phyloP scores from a whole-genome alignment of 441 rosid species.

The Gossypium gossypioides region DNA sequence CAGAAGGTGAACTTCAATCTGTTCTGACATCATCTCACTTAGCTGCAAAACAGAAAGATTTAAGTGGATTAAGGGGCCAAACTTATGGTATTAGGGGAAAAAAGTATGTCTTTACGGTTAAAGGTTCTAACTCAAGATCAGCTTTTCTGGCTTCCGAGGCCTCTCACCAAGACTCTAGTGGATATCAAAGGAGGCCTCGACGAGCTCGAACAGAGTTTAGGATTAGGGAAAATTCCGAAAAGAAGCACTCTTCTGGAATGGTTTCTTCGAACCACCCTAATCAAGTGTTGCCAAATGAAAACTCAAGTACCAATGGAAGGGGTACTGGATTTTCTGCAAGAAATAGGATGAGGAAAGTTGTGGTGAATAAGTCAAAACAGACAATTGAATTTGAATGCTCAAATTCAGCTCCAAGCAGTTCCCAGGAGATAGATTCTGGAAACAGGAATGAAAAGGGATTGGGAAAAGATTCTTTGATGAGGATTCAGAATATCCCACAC shows the following conservation, averaged over 20 bases:
- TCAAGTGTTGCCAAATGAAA: constrained; percentile 38
- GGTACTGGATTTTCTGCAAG: constrained; percentile 28
- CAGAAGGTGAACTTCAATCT: constrained; percentile 33
- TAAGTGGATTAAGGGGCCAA: constrained; percentile 29
- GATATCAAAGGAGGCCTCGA: constrained; percentile 53
- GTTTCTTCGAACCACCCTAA: constrained; percentile 30
- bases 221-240: constrained; percentile 49
- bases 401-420: constrained; percentile 24
- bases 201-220: constrained; percentile 66
- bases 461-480: constrained; percentile 39
- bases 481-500: constrained; percentile 32
- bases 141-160: constrained; percentile 37
- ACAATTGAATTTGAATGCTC: constrained; percentile 36
- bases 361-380: constrained; percentile 51
- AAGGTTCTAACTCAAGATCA: constrained; percentile 42
- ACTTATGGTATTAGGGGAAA: constrained; percentile 39
- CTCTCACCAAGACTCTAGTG: constrained; percentile 44
- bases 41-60: constrained; percentile 28
- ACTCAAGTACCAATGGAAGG: constrained; percentile 40
- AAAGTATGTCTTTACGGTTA: constrained; percentile 35
- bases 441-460: constrained; percentile 37
- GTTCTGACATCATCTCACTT: constrained; percentile 24
- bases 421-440: constrained; percentile 35
- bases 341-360: constrained; percentile 42
- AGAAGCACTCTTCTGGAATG: constrained; percentile 24